Evolutionary conservation across 306 rosid genomes (phyloP).

Genomic region (Begonia fuchsioides): DNA sequence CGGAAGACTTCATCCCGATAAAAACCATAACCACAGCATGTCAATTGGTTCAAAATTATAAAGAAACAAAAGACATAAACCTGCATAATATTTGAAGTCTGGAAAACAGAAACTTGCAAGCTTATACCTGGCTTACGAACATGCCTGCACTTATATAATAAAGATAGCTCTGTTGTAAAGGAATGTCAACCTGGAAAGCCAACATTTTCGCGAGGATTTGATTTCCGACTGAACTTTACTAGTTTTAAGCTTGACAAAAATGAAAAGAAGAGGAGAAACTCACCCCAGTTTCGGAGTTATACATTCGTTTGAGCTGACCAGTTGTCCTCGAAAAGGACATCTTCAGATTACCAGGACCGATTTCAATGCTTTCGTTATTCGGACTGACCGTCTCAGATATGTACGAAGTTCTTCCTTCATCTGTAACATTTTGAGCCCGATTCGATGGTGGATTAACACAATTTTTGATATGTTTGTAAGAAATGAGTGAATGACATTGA

Average conservation of each 20-base stretch:
- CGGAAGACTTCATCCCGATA: constrained; percentile 38
- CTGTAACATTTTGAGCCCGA: constrained; percentile 24
- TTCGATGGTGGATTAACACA: too few relatives aligned
- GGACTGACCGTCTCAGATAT: constrained; percentile 10
- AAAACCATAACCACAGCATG: not conserved
- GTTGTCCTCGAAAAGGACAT: constrained; percentile 60
- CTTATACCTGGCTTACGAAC: too few relatives aligned
- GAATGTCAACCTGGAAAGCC: constrained; percentile 54
- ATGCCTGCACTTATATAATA: constrained; percentile 27
- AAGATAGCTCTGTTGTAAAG: constrained; percentile 73
- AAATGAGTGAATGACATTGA: too few relatives aligned
- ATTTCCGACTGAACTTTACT: not conserved
- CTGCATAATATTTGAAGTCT: constrained; percentile 12
- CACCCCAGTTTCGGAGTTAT: constrained; percentile 57
- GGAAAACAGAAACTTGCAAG: too few relatives aligned
- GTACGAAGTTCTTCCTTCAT: constrained; percentile 12
- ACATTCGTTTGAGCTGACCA: constrained; percentile 65
- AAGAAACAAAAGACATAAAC: constrained; percentile 5
- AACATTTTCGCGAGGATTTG: not conserved
- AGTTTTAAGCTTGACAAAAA: not conserved
- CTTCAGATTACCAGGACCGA: constrained; percentile 76
- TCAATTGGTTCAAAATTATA: too few relatives aligned
- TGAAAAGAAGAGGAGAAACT: constrained; percentile 18
- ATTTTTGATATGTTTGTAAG: too few relatives aligned
- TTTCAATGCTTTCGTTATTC: constrained; percentile 25